Conservation (phyloP, 139 green algal genomes). For the Micromonas commoda region DNA sequence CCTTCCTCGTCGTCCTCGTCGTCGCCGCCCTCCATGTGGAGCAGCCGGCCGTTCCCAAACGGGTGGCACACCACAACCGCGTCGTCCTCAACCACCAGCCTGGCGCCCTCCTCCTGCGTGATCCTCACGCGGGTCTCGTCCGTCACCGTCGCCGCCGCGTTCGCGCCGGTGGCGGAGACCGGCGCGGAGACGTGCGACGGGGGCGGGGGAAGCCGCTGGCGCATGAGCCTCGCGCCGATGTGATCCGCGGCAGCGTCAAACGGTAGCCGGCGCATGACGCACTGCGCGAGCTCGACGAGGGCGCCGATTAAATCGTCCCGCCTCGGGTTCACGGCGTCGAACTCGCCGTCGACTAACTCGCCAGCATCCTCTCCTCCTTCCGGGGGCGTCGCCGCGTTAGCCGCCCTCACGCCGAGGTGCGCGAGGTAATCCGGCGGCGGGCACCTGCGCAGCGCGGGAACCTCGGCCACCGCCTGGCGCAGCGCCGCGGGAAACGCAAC, state of each 20-base stretch:
- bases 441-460: constrained; percentile 36
- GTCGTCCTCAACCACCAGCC: constrained; percentile 33
- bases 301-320: not conserved
- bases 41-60: constrained; percentile 20
- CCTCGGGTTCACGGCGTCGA: too few species aligned
- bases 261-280: constrained; percentile 11
- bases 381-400: constrained; percentile 8
- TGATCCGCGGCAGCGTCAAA: constrained; percentile 32
- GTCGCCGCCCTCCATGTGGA: constrained; percentile 30
- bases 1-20: not conserved
- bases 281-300: not conserved
- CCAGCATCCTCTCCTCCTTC: not conserved
- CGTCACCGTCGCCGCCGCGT: not conserved
- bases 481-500: constrained; percentile 45
- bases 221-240: constrained; percentile 26
- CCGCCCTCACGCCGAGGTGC: constrained; percentile 30
- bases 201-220: constrained; percentile 15
- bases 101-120: not conserved
- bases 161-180: not conserved
- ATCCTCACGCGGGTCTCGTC: not conserved
- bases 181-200: not conserved
- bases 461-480: constrained; percentile 37
- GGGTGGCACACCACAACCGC: constrained; percentile 31
- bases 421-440: constrained; percentile 38
- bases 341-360: constrained; percentile 2